A percentile compares a stretch with the other conserved stretches of the same genome.
Conservation (phyloP, 495 filamentous ascomycete species). For the Penicillium turbatum region DNA sequence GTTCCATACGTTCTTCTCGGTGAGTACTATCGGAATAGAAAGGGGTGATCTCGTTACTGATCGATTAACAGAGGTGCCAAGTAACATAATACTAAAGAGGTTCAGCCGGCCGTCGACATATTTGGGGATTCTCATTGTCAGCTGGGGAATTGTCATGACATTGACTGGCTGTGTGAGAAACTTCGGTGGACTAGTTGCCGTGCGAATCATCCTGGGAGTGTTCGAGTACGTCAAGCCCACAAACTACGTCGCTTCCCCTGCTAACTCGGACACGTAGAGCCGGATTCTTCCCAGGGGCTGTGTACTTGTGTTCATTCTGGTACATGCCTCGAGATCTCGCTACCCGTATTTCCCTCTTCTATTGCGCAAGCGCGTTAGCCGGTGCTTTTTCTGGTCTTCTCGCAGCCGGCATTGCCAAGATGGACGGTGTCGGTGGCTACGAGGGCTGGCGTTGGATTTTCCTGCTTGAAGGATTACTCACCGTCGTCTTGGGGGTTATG, state of each 20-base stretch:
- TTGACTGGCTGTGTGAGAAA: slow-evolving; percentile 43
- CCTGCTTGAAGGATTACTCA: slow-evolving; percentile 57
- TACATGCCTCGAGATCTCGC: slow-evolving; percentile 43
- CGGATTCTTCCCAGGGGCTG: slow-evolving; percentile 65
- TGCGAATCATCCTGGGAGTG: slow-evolving; percentile 60
- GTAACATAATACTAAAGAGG: slow-evolving; percentile 50
- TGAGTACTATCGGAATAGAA: slow-evolving; percentile 22
- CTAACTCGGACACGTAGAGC: slow-evolving; percentile 9
- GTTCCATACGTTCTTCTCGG: slow-evolving; percentile 65
- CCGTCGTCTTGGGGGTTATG: slow-evolving; percentile 50
- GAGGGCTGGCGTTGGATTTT: slow-evolving; percentile 74
- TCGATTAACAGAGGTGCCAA: slow-evolving; percentile 52
- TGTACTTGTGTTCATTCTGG: slow-evolving; percentile 72
- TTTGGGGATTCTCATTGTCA: slow-evolving; percentile 54
- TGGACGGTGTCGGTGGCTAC: slow-evolving; percentile 57
- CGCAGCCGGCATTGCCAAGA: slow-evolving; percentile 61
- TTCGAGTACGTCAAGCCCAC: slow-evolving; percentile 39
- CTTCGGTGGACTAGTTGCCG: slow-evolving; percentile 55
- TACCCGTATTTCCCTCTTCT: slow-evolving; percentile 55
- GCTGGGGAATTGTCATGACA: slow-evolving; percentile 50
- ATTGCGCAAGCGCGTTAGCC: slow-evolving; percentile 54
- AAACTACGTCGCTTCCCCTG: not conserved
- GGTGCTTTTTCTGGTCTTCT: slow-evolving; percentile 66
- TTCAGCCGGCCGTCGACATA: slow-evolving; percentile 30
- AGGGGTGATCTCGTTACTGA: not conserved